A percentile compares a stretch with the other conserved stretches of the same genome.
Conservation (phyloP, 2,329 filamentous ascomycete genomes). For the Delphinella strobiligena region DNA sequence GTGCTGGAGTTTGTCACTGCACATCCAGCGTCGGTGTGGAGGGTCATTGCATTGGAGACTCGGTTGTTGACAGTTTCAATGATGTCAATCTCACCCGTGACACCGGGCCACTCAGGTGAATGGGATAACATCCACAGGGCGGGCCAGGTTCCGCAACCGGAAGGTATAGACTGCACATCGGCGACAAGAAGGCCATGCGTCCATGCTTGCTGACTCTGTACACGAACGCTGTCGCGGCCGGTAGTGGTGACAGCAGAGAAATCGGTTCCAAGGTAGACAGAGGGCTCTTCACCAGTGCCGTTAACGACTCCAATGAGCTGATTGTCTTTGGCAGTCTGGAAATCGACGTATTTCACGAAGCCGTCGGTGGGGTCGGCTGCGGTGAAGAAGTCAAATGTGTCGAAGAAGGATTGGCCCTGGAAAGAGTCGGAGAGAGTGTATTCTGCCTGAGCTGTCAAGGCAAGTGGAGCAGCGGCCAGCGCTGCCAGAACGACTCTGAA, state of each 20-base stretch:
- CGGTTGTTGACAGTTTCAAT: conserved; percentile 25
- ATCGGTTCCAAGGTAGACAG: conserved; percentile 34
- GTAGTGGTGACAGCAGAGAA: conserved; percentile 18
- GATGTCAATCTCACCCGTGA: conserved; percentile 39
- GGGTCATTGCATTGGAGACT: conserved; percentile 30
- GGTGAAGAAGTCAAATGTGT: conserved; percentile 32
- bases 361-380: conserved; percentile 33
- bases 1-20: conserved; percentile 22
- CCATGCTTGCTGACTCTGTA: conserved; percentile 35
- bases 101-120: conserved; percentile 22
- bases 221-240: conserved; percentile 34
- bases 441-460: conserved; percentile 3
- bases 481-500: conserved; percentile 3
- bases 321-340: conserved; percentile 22
- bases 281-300: conserved; percentile 19
- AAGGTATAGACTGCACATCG: conserved; percentile 41
- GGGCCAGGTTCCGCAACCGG: conserved; percentile 40
- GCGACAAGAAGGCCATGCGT: conserved; percentile 37
- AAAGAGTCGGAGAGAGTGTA: conserved; percentile 20
- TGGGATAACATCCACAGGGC: conserved; percentile 35
- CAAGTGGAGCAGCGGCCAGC: conserved; percentile 10
- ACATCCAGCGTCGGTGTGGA: conserved; percentile 36
- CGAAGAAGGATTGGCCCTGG: conserved; percentile 28
- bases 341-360: conserved; percentile 14
- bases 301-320: conserved; percentile 29